These are phyloP conservation scores for Solanum pimpinellifolium DNA, from an alignment of 257 asterid genomes.

Conservation along the genomic window DNA sequence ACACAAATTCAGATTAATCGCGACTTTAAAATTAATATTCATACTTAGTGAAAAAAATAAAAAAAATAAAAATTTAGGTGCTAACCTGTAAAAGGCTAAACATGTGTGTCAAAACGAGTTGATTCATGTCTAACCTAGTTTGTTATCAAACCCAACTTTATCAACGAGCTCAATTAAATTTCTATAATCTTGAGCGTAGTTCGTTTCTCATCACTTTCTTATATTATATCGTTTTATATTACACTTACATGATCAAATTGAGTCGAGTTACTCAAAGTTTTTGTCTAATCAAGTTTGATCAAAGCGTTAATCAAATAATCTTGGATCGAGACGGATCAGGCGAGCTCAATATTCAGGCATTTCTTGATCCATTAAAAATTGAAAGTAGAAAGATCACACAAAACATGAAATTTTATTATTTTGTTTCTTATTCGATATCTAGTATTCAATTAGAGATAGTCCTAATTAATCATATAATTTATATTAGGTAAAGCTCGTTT, in stretches of 20 bases:
- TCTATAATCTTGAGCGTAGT: not conserved
- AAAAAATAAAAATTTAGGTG: not conserved
- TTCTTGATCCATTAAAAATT: not conserved
- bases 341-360: not conserved
- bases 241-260: not conserved
- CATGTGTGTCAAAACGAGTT: not conserved
- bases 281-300: not conserved
- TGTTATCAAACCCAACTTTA: not conserved
- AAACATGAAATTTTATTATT: not conserved
- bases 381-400: not conserved
- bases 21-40: not conserved
- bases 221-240: too few relatives aligned
- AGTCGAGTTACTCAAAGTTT: not conserved
- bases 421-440: too few relatives aligned
- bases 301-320: not conserved
- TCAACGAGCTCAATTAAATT: not conserved
- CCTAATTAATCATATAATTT: not conserved
- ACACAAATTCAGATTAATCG: too few relatives aligned
- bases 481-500: not conserved
- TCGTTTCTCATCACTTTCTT: not conserved
- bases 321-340: not conserved
- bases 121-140: not conserved
- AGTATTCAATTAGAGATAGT: too few relatives aligned
- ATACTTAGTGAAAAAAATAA: too few relatives aligned
- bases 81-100: not conserved